phyloP scores from a whole-genome alignment of 305 asterid genomes.

The Ajuga reptans region DNA sequence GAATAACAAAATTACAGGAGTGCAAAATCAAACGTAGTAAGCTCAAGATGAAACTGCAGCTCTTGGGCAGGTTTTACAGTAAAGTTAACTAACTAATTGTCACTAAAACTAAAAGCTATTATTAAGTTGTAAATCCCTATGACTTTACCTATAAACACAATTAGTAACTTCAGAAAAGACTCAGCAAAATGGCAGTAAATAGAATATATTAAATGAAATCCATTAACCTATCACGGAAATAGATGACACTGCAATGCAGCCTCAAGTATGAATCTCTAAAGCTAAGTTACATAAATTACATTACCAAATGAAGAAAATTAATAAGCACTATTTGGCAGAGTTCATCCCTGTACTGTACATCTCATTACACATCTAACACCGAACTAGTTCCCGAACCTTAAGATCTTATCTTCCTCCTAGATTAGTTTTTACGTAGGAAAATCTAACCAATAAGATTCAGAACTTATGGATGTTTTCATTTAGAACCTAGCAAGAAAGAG shows the following conservation, averaged over 20 bases:
- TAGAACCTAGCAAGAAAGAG: background rate
- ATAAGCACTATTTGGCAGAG: background rate
- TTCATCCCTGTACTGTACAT: background rate
- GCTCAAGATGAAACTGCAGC: too few species aligned
- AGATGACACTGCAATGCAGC: background rate
- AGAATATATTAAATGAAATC: background rate
- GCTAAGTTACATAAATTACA: background rate
- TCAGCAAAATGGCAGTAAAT: background rate
- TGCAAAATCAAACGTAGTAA: background rate
- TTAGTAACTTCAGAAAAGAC: background rate
- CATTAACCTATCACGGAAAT: background rate
- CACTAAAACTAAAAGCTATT: background rate
- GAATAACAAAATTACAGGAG: background rate
- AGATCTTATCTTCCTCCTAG: background rate
- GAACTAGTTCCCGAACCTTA: background rate
- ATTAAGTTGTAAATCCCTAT: background rate
- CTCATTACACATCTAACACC: background rate
- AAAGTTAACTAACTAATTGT: too few species aligned
- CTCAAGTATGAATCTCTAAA: background rate
- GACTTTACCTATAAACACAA: background rate
- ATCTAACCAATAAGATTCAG: slow-evolving; percentile 11
- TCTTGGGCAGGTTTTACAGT: too few species aligned
- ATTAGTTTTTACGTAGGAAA: background rate
- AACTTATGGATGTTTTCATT: background rate
- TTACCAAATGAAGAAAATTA: background rate